Base-by-base conservation (phyloP, 108 stramenopile species). In the Cyclotella atomus region DNA sequence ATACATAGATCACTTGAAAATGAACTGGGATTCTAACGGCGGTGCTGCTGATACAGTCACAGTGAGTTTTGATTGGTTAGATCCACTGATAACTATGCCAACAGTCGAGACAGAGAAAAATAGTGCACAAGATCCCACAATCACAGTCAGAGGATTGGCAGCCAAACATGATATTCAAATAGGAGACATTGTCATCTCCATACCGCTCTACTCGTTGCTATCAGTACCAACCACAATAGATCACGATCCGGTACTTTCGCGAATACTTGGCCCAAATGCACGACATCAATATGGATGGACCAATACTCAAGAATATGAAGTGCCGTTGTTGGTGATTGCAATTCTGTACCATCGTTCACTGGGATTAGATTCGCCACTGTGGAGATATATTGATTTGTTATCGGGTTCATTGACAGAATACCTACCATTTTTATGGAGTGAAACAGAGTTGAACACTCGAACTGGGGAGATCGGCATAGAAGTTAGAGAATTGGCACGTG, bases 151-250 rank as follows among this genome's bases (percentile, higher is more conserved):
- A 57, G 93, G 93, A 28, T 57, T 94, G 54, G 88, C 87, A 21
- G 93, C 93, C 24, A 75, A 83, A 41, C 71, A 73, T 43, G 73
- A 88, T 33, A 86, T 94, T 41, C 16, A 65, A 41, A 45, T 55
- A 2, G 93, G 93, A 17, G 89, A 91, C 53, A 59, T 88, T 23
- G 75, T 94, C 41, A 80, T 94, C 23, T 84, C 79, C 25, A 90
- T 94, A 65, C 93, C 93, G 6, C 60, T 87, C 25, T 55, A 79
- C 32, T 83, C 88, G 1, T 59, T 94, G 53, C 82, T 91, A 63
- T 88, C 89, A 17, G 71, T 94, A 17, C 63, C 81, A 34, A 89
- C 89, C 0, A 83, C 85, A 1, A 92, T 94, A 59, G 93, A 94
- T 73, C 73, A 83, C 27, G 93, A 94, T 79, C 87, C 89, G 20